phyloP scores from a whole-genome alignment of 2,329 filamentous ascomycete genomes.

The Colletotrichum sp. region DNA sequence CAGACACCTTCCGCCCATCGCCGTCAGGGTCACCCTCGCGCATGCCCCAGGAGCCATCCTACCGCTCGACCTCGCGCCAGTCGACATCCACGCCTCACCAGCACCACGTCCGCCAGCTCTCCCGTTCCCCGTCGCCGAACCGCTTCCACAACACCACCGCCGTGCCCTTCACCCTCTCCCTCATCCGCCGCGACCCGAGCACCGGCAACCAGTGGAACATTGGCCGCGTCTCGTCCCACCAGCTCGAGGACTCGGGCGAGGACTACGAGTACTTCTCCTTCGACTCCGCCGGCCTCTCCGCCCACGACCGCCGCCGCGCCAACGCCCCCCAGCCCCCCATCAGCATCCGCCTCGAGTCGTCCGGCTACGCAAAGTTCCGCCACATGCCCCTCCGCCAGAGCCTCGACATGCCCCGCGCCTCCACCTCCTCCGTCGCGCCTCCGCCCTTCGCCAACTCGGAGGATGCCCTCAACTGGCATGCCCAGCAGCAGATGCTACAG shows the following conservation, averaged over 20 bases:
- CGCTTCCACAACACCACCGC: slow-evolving; percentile 37
- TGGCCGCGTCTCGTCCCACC: slow-evolving; percentile 65
- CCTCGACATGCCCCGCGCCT: slow-evolving; percentile 30
- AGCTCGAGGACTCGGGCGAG: slow-evolving; percentile 45
- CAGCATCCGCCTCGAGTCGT: slow-evolving; percentile 56
- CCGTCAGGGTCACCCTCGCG: neutral
- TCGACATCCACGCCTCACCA: neutral
- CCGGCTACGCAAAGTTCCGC: slow-evolving; percentile 64
- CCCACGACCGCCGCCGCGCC: slow-evolving; percentile 23
- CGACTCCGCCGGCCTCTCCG: slow-evolving; percentile 21
- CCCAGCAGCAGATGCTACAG: slow-evolving; percentile 7
- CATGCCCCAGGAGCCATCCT: neutral
- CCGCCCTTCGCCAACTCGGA: slow-evolving; percentile 13
- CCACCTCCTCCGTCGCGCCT: neutral
- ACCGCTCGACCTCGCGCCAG: neutral
- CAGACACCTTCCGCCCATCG: neutral
- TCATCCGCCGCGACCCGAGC: slow-evolving; percentile 77
- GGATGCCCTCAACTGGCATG: slow-evolving; percentile 8
- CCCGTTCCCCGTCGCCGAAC: slow-evolving; percentile 40
- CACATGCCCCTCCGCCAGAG: slow-evolving; percentile 47
- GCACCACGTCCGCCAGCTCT: slow-evolving; percentile 1
- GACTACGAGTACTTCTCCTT: slow-evolving; percentile 28
- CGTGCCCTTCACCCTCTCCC: slow-evolving; percentile 58
- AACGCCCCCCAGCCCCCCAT: slow-evolving; percentile 44
- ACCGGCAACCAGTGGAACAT: slow-evolving; percentile 78